These are phyloP conservation scores for Stagonosporopsis cucurbitacearum DNA, from an alignment of 2,329 filamentous ascomycete species.

Conservation along the genomic window DNA sequence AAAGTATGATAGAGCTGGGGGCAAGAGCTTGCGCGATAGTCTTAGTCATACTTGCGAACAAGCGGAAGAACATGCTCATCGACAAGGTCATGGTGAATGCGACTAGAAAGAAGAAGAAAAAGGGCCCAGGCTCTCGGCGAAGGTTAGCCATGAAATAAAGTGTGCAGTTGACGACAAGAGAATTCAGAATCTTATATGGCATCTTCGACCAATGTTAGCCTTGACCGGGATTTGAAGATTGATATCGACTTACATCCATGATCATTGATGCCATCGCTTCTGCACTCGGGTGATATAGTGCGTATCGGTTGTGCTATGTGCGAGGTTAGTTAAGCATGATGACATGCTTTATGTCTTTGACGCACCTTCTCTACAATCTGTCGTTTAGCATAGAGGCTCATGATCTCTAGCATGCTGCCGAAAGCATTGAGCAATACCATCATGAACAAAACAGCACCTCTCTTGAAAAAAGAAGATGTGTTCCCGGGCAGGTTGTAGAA, in stretches of 20 bases:
- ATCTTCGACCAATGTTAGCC: constrained; percentile 44
- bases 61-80: constrained; percentile 85
- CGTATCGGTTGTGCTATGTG: constrained; percentile 75
- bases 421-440: constrained; percentile 67
- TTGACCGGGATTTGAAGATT: too few species aligned
- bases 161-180: constrained; percentile 74
- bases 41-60: constrained; percentile 74
- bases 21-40: constrained; percentile 64
- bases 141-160: constrained; percentile 87
- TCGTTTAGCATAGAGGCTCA: constrained; percentile 77
- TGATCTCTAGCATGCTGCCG: constrained; percentile 63
- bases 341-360: background rate
- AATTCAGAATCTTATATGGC: constrained; percentile 73
- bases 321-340: background rate
- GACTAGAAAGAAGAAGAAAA: constrained; percentile 81
- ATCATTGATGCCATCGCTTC: constrained; percentile 84
- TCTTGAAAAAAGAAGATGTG: constrained; percentile 60
- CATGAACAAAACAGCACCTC: constrained; percentile 65
- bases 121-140: constrained; percentile 71
- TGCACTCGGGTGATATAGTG: constrained; percentile 85
- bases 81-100: constrained; percentile 62
- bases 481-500: constrained; percentile 61
- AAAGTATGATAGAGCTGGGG: constrained; percentile 61
- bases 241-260: constrained; percentile 58
- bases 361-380: constrained; percentile 79